phyloP scores from a whole-genome alignment of 1,139 yeast species.

The Candida freyschussii region DNA sequence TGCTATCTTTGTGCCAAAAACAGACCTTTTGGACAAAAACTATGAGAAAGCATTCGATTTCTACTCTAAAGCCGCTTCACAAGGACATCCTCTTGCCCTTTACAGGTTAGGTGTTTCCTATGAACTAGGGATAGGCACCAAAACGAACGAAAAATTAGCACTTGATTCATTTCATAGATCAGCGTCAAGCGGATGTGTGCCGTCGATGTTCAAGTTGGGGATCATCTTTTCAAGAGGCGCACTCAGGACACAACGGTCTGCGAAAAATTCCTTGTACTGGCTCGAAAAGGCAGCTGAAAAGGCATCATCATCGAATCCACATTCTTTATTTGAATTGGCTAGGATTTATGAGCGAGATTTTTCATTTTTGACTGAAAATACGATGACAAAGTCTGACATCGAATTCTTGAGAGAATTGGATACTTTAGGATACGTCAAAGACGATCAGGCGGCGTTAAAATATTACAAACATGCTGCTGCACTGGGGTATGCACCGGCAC shows the following conservation, averaged over 20 bases:
- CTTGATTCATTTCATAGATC: slow-evolving; percentile 51
- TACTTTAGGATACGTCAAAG: slow-evolving; percentile 25
- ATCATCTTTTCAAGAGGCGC: slow-evolving; percentile 53
- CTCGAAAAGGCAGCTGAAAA: slow-evolving; percentile 47
- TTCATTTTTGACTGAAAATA: slow-evolving; percentile 36
- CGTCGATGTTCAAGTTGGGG: slow-evolving; percentile 65
- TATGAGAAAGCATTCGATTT: slow-evolving; percentile 55
- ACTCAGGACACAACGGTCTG: slow-evolving; percentile 37
- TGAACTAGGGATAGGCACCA: slow-evolving; percentile 61
- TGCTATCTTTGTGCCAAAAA: slow-evolving; percentile 28
- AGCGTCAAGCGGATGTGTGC: slow-evolving; percentile 50
- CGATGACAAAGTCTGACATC: slow-evolving; percentile 24
- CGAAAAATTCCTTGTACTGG: slow-evolving; percentile 50
- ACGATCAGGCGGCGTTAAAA: slow-evolving; percentile 59
- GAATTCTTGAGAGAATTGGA: slow-evolving; percentile 30
- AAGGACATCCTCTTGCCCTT: slow-evolving; percentile 52
- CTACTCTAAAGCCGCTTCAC: slow-evolving; percentile 52
- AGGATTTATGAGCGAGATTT: slow-evolving; percentile 64
- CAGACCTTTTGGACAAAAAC: slow-evolving; percentile 48
- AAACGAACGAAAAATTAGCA: slow-evolving; percentile 40
- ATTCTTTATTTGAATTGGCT: slow-evolving; percentile 63
- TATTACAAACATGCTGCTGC: slow-evolving; percentile 74
- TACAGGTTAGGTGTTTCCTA: slow-evolving; percentile 65
- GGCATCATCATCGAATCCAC: slow-evolving; percentile 43
- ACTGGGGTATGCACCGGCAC: slow-evolving; percentile 73